Evolutionary conservation across 2,329 filamentous ascomycete genomes (phyloP).

Genomic region (Arthrobotrys sphaeroides): DNA sequence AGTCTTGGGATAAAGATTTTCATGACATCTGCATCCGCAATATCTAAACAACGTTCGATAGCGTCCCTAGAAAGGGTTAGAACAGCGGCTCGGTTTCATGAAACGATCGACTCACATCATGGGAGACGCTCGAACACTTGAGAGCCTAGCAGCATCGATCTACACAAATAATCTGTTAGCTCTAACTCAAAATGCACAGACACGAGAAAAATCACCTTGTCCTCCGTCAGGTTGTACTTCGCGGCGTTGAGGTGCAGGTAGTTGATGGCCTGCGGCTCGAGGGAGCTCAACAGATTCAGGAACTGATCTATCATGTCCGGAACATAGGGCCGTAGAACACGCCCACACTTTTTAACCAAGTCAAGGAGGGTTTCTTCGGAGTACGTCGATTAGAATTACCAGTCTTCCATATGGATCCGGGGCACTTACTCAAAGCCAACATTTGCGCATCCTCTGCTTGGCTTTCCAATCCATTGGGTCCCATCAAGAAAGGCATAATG

Average conservation of each 20-base stretch:
- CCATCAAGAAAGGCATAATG: conserved; percentile 88
- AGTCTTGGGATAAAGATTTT: conserved; percentile 75
- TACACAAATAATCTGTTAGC: neutral
- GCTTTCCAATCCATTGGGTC: conserved; percentile 87
- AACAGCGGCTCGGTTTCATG: neutral
- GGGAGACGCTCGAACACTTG: conserved; percentile 82
- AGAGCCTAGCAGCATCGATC: conserved; percentile 86
- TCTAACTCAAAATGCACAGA: neutral
- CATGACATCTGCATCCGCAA: conserved; percentile 82
- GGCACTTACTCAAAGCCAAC: conserved; percentile 69
- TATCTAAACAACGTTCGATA: conserved; percentile 86
- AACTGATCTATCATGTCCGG: conserved; percentile 82
- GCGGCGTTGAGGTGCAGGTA: conserved; percentile 90
- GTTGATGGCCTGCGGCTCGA: conserved; percentile 86
- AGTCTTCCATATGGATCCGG: neutral
- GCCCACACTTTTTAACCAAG: conserved; percentile 88
- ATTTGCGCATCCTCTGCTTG: conserved; percentile 85
- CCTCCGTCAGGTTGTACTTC: conserved; percentile 83
- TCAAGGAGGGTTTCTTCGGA: conserved; percentile 75
- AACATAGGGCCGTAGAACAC: conserved; percentile 79
- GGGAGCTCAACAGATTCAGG: conserved; percentile 80
- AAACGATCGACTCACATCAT: conserved; percentile 67
- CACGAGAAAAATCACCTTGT: conserved; percentile 65
- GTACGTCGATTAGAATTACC: neutral
- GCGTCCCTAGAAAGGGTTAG: conserved; percentile 69